Percentiles rank a stretch among this genome's conserved stretches.
These are phyloP conservation scores for Jatropha multifida DNA, from an alignment of 441 rosid genomes.

Conservation along the genomic window DNA sequence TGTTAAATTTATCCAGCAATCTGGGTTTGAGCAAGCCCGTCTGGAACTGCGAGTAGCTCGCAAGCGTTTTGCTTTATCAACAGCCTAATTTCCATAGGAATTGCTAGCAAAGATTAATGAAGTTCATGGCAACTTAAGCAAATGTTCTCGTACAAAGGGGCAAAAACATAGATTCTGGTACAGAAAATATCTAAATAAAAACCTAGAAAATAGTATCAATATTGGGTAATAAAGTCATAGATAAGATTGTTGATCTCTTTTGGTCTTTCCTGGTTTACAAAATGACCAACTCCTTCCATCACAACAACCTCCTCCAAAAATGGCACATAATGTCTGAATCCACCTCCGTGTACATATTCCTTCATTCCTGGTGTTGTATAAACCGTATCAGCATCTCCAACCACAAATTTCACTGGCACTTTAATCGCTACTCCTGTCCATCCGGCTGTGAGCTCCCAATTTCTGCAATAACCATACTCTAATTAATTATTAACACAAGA, in stretches of 20 bases:
- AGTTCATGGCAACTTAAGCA: no score
- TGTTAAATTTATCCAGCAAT: no score
- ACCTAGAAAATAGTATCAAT: background rate
- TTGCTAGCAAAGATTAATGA: no score
- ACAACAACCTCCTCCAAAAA: conserved; percentile 50
- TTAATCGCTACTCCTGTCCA: conserved; percentile 51
- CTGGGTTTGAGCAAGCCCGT: no score
- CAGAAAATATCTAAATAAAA: background rate
- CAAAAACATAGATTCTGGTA: background rate
- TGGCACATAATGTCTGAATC: conserved; percentile 48
- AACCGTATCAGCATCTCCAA: conserved; percentile 56
- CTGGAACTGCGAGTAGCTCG: no score
- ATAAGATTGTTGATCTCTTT: conserved; percentile 53
- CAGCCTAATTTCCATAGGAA: no score
- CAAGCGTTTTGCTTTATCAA: no score
- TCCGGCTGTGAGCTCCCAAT: conserved; percentile 63
- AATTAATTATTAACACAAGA: background rate
- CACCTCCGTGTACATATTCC: conserved; percentile 48
- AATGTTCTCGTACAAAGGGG: background rate
- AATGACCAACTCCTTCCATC: conserved; percentile 60
- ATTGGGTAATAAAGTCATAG: conserved; percentile 39
- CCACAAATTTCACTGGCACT: conserved; percentile 57
- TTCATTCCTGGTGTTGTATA: conserved; percentile 58
- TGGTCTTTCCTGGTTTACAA: conserved; percentile 59
- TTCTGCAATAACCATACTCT: conserved; percentile 31